Evolutionary conservation across 805 yeast species (phyloP).

Genomic region (Hagleromyces aurorensis): DNA sequence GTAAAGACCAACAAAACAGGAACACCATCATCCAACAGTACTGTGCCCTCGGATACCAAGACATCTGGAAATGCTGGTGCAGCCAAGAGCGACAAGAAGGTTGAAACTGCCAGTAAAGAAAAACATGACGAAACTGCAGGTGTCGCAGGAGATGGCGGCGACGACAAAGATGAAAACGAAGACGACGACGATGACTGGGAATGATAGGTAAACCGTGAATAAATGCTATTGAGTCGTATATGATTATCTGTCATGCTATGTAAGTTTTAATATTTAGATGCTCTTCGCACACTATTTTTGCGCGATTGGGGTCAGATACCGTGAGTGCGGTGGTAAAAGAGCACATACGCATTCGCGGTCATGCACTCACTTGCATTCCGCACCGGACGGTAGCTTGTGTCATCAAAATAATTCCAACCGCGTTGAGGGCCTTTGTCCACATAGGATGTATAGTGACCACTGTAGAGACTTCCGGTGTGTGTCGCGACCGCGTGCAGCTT

Average conservation of each 20-base stretch:
- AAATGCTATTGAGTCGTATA: slow-evolving; percentile 1
- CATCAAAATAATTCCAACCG: slow-evolving; percentile 83
- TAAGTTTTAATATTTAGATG: slow-evolving; percentile 1
- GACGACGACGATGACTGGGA: slow-evolving; percentile 61
- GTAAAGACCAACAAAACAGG: slow-evolving; percentile 1
- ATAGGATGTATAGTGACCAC: slow-evolving; percentile 85
- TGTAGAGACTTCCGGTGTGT: slow-evolving; percentile 72
- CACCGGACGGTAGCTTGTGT: slow-evolving; percentile 51
- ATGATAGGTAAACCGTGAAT: slow-evolving; percentile 18
- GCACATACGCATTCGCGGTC: slow-evolving; percentile 72
- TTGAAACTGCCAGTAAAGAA: slow-evolving; percentile 9
- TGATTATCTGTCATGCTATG: slow-evolving; percentile 1
- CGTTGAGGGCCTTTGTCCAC: slow-evolving; percentile 51
- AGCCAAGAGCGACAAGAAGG: slow-evolving; percentile 6
- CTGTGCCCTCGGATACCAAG: neutral
- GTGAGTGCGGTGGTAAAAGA: slow-evolving; percentile 54
- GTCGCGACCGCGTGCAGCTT: slow-evolving; percentile 72
- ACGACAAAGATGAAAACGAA: slow-evolving; percentile 37
- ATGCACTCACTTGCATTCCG: slow-evolving; percentile 46
- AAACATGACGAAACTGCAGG: slow-evolving; percentile 10
- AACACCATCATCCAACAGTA: slow-evolving; percentile 2
- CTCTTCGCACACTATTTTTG: neutral
- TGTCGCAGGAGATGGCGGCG: slow-evolving; percentile 27
- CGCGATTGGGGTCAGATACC: slow-evolving; percentile 2
- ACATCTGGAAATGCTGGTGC: no score